Percentiles rank a stretch among this genome's conserved stretches.
Conservation (phyloP, 164 flowering plant species). For the Warburgia ugandensis region DNA sequence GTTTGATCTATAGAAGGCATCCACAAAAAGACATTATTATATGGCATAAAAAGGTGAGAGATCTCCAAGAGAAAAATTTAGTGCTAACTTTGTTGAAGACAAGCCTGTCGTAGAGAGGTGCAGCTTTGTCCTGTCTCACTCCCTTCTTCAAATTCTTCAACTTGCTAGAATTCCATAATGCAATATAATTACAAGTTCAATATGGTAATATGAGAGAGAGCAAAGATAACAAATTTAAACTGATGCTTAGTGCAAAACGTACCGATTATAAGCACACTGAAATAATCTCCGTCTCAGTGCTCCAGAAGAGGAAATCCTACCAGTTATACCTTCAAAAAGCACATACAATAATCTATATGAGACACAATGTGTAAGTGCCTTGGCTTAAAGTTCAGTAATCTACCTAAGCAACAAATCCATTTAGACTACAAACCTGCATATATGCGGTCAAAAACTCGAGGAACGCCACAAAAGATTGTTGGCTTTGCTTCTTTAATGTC, state of each 20-base stretch:
- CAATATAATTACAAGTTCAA: background rate
- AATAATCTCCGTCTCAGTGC: conserved; percentile 49
- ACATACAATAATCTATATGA: background rate
- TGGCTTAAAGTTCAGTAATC: background rate
- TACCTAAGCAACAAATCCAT: background rate
- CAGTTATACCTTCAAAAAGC: conserved; percentile 46
- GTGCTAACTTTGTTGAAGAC: conserved; percentile 67
- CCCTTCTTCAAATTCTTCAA: conserved; percentile 69
- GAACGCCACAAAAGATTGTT: conserved; percentile 83
- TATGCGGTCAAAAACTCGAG: conserved; percentile 89
- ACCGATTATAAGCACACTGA: conserved; percentile 82
- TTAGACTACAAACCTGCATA: conserved; percentile 44
- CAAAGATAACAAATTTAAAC: background rate
- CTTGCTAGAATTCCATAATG: conserved; percentile 48
- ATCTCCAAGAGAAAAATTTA: background rate
- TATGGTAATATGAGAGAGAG: background rate
- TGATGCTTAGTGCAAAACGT: conserved; percentile 18
- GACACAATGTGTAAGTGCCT: background rate
- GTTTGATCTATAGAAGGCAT: conserved; percentile 41
- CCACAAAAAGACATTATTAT: background rate
- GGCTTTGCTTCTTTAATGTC: conserved; percentile 82
- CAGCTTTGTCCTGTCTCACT: conserved; percentile 65
- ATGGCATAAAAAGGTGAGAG: too few species aligned
- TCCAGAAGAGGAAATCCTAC: conserved; percentile 68
- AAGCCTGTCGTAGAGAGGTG: conserved; percentile 75